phyloP scores from a whole-genome alignment of 2,329 filamentous ascomycete species.

The Westerdykella aurantiaca region DNA sequence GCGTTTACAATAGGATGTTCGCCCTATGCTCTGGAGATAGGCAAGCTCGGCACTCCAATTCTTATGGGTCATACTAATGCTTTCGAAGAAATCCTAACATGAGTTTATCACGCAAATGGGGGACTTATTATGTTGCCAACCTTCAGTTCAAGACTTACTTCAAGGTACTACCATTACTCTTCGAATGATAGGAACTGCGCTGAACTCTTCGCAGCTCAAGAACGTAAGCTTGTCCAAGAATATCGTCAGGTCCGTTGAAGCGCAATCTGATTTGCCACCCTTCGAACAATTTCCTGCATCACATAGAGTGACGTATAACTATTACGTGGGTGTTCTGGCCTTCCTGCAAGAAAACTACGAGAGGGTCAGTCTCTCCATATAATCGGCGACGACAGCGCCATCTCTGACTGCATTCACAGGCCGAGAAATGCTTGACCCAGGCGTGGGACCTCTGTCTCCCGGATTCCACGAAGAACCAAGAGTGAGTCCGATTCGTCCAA shows the following conservation, averaged over 20 bases:
- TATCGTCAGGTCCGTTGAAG: constrained; percentile 75
- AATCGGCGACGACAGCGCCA: no score
- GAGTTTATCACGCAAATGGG: constrained; percentile 88
- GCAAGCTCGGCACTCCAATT: constrained; percentile 42
- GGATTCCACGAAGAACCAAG: constrained; percentile 66
- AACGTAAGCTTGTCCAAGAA: constrained; percentile 85
- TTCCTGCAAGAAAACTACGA: constrained; percentile 93
- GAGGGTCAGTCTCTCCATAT: constrained; percentile 49
- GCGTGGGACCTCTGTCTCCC: constrained; percentile 80
- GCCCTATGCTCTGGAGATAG: constrained; percentile 83
- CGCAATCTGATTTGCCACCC: constrained; percentile 72
- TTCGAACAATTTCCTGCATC: constrained; percentile 77
- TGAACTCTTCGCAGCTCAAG: constrained; percentile 54
- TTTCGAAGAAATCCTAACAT: constrained; percentile 65
- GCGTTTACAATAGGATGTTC: constrained; percentile 88
- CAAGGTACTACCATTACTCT: constrained; percentile 49
- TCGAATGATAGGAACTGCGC: not conserved
- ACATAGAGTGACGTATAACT: constrained; percentile 92
- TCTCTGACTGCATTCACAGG: constrained; percentile 19
- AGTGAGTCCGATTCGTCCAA: constrained; percentile 51
- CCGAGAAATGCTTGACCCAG: constrained; percentile 56
- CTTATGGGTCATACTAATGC: constrained; percentile 14
- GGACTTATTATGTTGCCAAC: constrained; percentile 90
- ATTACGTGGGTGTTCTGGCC: constrained; percentile 87
- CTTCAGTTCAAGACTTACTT: constrained; percentile 98